These are phyloP conservation scores for Trametes villosa DNA, from an alignment of 768 basidiomycete species.

Conservation along the genomic window DNA sequence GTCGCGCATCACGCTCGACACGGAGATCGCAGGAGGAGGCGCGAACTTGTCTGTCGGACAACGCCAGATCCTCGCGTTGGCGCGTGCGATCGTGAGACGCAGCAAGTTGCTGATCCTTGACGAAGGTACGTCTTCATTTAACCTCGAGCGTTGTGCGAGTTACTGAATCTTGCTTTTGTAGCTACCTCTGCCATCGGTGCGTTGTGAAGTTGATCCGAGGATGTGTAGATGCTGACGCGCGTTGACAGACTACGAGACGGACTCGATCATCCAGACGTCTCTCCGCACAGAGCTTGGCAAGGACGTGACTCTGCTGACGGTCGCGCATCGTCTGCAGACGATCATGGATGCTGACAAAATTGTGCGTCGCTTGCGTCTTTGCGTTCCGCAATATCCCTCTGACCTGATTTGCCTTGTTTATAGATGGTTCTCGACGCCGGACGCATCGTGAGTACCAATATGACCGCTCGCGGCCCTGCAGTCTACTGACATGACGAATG, in stretches of 20 bases:
- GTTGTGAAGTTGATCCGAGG: not conserved
- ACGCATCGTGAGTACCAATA: conserved; percentile 37
- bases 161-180: conserved; percentile 11
- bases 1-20: conserved; percentile 48
- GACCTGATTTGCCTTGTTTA: not conserved
- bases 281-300: conserved; percentile 49
- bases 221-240: not conserved
- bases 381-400: not conserved
- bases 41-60: conserved; percentile 61
- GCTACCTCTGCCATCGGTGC: conserved; percentile 52
- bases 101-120: conserved; percentile 49
- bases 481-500: not conserved
- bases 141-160: no score
- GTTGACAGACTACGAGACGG: conserved; percentile 57
- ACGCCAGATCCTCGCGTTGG: conserved; percentile 61
- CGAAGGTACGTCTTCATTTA: not conserved
- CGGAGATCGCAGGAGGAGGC: conserved; percentile 47
- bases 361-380: conserved; percentile 33
- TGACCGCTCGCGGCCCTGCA: not conserved
- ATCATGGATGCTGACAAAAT: conserved; percentile 69
- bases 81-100: conserved; percentile 59
- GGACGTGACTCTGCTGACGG: conserved; percentile 57
- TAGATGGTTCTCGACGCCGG: conserved; percentile 53
- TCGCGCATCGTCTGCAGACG: conserved; percentile 61
- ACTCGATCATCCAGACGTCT: conserved; percentile 58